Evolutionary conservation across 2,329 filamentous ascomycete genomes (phyloP), one percentile per base, ranked within the genome.

Genomic region (Emydomyces testavorans): DNA sequence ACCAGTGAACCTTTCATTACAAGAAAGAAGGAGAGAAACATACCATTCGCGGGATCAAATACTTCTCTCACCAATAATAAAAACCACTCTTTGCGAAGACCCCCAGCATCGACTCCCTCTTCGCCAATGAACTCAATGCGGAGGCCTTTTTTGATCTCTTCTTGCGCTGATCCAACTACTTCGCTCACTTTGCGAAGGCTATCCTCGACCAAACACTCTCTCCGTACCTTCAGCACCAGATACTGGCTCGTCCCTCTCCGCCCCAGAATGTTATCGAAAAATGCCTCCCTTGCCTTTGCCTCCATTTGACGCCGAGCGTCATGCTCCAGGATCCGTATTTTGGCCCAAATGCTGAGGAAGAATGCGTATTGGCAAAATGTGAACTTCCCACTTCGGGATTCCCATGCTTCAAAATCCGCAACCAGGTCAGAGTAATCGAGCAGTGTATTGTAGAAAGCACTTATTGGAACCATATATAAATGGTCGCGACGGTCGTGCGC

Each of bases 71-170:
- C 81, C 18, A 95, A 75, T 50, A 94, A 75, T 43, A 94, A 68
- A 61, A 95, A 95, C 89, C 89, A 95, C 66, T 95, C 89, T 64
- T 95, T 95, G 49, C 87, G 79, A 48, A 94, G 71, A 0, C 89
- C 89, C 31, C 89, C 89, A 3, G 84, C 87, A 67, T 95, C 89
- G 43, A 94, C 80, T 3, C 89, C 89, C 65, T 95, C 89, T 66
- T 95, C 89, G 26, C 86, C 88, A 26, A 77, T 73, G 56, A 95
- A 95, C 51, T 84, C 80, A 51, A 95, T 92, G 15, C 83, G 79
- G 23, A 95, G 69, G 0, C 83, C 85, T 63, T 94, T 95, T 64
- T 94, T 94, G 62, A 94, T 81, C 53, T 94, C 88, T 57, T 90
- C 85, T 46, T 81, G 77, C 10, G 83, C 80, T 46, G 82, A 79